A percentile compares a stretch with the other conserved stretches of the same genome.
phyloP scores from a whole-genome alignment of 768 basidiomycete species.

The Kondoa subrosea region DNA sequence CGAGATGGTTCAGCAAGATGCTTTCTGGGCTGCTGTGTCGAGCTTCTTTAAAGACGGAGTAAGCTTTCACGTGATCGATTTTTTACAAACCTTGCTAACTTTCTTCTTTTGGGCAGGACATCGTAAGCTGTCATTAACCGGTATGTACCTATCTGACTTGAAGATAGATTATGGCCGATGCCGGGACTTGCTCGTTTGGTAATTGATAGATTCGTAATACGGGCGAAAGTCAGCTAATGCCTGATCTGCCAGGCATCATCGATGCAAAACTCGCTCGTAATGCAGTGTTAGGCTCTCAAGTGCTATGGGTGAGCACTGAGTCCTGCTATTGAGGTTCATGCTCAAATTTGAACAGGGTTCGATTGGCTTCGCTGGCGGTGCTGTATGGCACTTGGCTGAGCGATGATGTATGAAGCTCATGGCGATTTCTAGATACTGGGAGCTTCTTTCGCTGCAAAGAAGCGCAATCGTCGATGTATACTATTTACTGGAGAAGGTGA shows the following conservation, averaged over 20 bases:
- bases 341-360: constrained; percentile 51
- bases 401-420: not conserved
- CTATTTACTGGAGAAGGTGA: constrained; percentile 72
- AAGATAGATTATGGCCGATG: constrained; percentile 2
- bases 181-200: not conserved
- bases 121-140: not conserved
- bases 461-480: constrained; percentile 46
- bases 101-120: not conserved
- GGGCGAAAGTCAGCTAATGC: constrained; percentile 77
- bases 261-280: constrained; percentile 44
- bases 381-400: constrained; percentile 13
- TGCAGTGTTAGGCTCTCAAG: not conserved
- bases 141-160: not conserved
- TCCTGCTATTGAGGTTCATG: constrained; percentile 35
- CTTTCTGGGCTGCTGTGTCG: not conserved
- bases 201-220: constrained; percentile 40
- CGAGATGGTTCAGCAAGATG: not conserved
- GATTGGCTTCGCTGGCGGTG: constrained; percentile 73
- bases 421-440: constrained; percentile 40
- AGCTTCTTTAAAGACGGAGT: not conserved
- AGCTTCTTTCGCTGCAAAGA: constrained; percentile 42
- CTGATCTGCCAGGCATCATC: constrained; percentile 65
- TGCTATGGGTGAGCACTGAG: not conserved
- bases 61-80: not conserved
- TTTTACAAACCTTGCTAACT: not conserved